Evolutionary conservation across 2,329 filamentous ascomycete genomes (phyloP), one percentile per base, ranked within the genome.

Genomic region (Talaromyces islandicus): DNA sequence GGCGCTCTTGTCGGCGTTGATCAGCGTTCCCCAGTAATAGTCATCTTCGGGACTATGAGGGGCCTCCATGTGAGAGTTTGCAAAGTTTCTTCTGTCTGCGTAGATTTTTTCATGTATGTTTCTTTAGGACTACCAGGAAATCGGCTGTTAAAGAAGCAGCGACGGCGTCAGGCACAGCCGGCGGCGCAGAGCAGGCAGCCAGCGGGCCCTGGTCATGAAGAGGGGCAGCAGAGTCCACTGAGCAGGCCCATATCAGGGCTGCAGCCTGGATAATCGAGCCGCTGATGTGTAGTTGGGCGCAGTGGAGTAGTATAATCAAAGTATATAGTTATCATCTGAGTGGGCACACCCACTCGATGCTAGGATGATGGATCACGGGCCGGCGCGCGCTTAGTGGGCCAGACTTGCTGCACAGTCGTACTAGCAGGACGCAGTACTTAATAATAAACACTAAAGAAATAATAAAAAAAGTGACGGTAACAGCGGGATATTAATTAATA

Each of bases 1-100:
- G 5, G 89, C 85, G 54, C 82, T 83, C 73, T 90, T 91, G 72
- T 89, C 81, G 38, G 78, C 74, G 64, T 86, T 82, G 68, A 89
- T 90, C 68, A 92, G 80, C 17, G 67, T 71, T 54, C 84, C 84
- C 76, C 90, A 91, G 65, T 78, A 82, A 55, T 70, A 70, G 55
- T 64, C 63, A 32, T 64, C 65, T 14, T 46, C n/a, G n/a, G 25
- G 53, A 38, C 48, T 61, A 19, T 64, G 59, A 53, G 69, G 64
- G 63, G 68, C 72, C 64, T 69, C 68, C 69, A 71, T 73, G 63
- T 21, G 19, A 50, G 62, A 63, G 38, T 56, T 27, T 41, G 32
- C 25, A 27, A 27, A 27, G 6, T 27, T 59, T 10, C 7, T n/a
- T 38, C 17, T n/a, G 5, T 38, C 17, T 7, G 17, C n/a, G 14